These are phyloP conservation scores for Penicillium goetzii DNA, from an alignment of 495 filamentous ascomycete species.

Conservation along the genomic window DNA sequence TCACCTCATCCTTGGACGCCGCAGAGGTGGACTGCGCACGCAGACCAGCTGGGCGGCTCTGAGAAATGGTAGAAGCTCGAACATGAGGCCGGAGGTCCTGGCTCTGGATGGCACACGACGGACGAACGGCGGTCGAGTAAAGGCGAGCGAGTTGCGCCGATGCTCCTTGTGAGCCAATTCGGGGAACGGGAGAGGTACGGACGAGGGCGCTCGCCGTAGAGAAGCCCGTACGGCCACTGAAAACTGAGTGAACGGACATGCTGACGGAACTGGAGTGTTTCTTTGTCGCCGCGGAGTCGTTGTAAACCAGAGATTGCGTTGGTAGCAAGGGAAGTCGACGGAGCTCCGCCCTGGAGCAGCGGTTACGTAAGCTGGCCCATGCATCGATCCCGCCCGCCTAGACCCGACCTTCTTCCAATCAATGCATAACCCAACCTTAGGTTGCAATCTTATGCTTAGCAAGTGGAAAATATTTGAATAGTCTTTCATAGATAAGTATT, in stretches of 20 bases:
- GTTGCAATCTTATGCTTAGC: too few relatives aligned
- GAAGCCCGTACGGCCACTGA: slow-evolving; percentile 32
- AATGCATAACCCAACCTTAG: background rate
- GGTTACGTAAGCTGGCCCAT: slow-evolving; percentile 32
- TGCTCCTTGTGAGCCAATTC: slow-evolving; percentile 17
- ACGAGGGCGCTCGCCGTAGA: slow-evolving; percentile 30
- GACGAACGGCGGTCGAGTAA: slow-evolving; percentile 23
- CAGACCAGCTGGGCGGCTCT: slow-evolving; percentile 40
- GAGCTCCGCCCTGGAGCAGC: slow-evolving; percentile 7
- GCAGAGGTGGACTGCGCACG: slow-evolving; percentile 43
- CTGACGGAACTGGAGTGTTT: slow-evolving; percentile 33
- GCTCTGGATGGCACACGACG: slow-evolving; percentile 20
- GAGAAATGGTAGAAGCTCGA: slow-evolving; percentile 26
- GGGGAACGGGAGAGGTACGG: slow-evolving; percentile 17
- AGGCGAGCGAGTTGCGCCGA: slow-evolving; percentile 28
- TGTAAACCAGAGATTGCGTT: slow-evolving; percentile 20
- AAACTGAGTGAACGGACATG: slow-evolving; percentile 38
- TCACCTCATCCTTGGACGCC: slow-evolving; percentile 32
- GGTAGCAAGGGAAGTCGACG: slow-evolving; percentile 4
- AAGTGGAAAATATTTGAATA: too few relatives aligned
- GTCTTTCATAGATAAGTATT: too few relatives aligned
- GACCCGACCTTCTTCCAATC: background rate
- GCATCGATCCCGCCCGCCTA: background rate
- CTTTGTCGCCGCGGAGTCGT: slow-evolving; percentile 13
- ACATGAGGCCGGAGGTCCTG: slow-evolving; percentile 26